A percentile compares a stretch with the other conserved stretches of the same genome.
These are phyloP conservation scores for Poronia punctata DNA, from an alignment of 495 filamentous ascomycete genomes.

Conservation along the genomic window DNA sequence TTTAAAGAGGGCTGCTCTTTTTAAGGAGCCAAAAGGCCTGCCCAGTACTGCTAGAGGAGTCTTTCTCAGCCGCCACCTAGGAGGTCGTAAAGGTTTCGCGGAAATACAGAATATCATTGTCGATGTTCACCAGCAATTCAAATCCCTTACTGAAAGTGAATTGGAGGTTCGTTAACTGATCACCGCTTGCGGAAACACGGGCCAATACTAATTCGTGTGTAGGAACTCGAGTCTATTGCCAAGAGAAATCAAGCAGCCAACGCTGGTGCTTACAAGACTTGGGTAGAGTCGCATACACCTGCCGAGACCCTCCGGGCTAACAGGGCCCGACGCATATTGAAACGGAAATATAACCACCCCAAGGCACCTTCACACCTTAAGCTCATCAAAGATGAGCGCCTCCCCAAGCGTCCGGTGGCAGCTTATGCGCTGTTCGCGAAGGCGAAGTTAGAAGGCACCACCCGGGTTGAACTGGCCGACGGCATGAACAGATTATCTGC, in stretches of 20 bases:
- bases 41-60: constrained; percentile 9
- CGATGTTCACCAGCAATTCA: constrained; percentile 19
- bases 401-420: constrained; percentile 39
- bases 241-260: constrained; percentile 16
- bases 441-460: constrained; percentile 40
- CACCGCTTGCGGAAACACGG: background rate
- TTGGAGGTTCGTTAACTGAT: constrained; percentile 22
- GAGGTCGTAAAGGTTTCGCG: too few species aligned
- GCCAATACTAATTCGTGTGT: constrained; percentile 5
- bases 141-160: constrained; percentile 21
- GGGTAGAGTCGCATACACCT: constrained; percentile 53
- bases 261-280: constrained; percentile 42
- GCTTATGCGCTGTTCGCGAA: constrained; percentile 40
- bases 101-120: too few species aligned
- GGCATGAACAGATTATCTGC: background rate
- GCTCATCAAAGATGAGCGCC: constrained; percentile 50
- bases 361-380: constrained; percentile 14
- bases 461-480: constrained; percentile 32
- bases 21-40: constrained; percentile 16
- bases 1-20: constrained; percentile 23
- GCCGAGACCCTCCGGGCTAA: constrained; percentile 57
- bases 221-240: constrained; percentile 17
- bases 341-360: constrained; percentile 18
- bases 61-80: too few species aligned
- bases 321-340: constrained; percentile 48